These are phyloP conservation scores for Gossypium bickii DNA, from an alignment of 345 rosid species.

Conservation along the genomic window DNA sequence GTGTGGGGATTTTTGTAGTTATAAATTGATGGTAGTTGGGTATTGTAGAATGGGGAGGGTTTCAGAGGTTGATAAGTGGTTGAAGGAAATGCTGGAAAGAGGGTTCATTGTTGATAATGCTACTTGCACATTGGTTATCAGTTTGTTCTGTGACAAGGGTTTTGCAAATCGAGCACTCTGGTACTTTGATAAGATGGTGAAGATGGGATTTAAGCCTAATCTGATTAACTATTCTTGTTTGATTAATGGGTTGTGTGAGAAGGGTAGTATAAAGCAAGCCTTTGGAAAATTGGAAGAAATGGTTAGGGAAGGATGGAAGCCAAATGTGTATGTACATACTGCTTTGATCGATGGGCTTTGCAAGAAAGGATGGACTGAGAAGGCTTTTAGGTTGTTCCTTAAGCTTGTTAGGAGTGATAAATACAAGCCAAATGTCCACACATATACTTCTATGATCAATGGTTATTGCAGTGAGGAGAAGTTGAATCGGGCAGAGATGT, in stretches of 20 bases:
- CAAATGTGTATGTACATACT: constrained; percentile 79
- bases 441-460: constrained; percentile 75
- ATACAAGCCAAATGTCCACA: constrained; percentile 76
- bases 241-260: constrained; percentile 75
- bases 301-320: constrained; percentile 74
- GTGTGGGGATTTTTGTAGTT: constrained; percentile 47
- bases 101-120: constrained; percentile 65
- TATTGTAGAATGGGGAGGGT: constrained; percentile 55
- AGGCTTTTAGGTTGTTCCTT: constrained; percentile 79
- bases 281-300: constrained; percentile 86
- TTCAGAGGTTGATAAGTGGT: constrained; percentile 66
- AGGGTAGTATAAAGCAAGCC: constrained; percentile 77
- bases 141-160: constrained; percentile 55
- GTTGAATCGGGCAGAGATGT: constrained; percentile 84
- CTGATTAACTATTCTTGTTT: constrained; percentile 65
- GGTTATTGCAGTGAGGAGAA: constrained; percentile 79
- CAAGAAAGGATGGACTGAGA: constrained; percentile 92
- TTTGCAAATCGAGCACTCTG: constrained; percentile 50
- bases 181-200: constrained; percentile 64
- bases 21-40: constrained; percentile 59
- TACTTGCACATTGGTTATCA: constrained; percentile 57
- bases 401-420: constrained; percentile 54
- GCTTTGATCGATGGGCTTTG: constrained; percentile 77
- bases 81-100: constrained; percentile 57
- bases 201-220: constrained; percentile 63